Base-by-base conservation (phyloP, 225 moss, liverwort and hornwort genomes). In the Rhytidiadelphus loreus region DNA sequence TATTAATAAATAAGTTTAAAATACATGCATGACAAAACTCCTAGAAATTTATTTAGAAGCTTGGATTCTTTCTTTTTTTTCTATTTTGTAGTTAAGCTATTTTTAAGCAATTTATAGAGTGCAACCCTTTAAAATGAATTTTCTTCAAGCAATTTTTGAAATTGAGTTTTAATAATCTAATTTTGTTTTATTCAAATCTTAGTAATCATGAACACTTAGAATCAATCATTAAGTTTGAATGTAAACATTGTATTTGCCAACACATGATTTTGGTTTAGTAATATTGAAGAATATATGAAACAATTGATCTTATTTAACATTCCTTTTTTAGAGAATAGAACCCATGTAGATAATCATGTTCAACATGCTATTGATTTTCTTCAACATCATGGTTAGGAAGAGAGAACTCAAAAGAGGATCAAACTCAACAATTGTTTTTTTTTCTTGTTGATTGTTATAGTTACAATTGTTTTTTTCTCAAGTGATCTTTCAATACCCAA, bases 271-370 rank as follows among this genome's bases (percentile, higher is more conserved):
- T 0, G 0, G 0, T 43, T 26, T 43, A 16, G 3, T 43, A 71
- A 43, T 16, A 16, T 26, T 43, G 16, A 43, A 18, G 44, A 72
- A 43, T 16, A 9, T 26, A 71, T 16, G 0, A 72, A 0, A 43
- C 71, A 71, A 28, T 16, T 44, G 23, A 44, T 44, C 44, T 44
- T 10, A 43, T 16, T 71, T 6, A 10, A 6, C 43, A 71, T 71
- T 3, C 6, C 1, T 28, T 71, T 16, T 44, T n/a, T 9, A 71
- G 1, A 43, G 1, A 43, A 26, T 26, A 43, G 5, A 71, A 71
- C 0, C 9, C 1, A 26, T 0, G 2, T 5, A 71, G 0, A 71
- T 16, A 71, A 26, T 71, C 28, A 28, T 16, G 0, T 26, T 71
- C 8, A 43, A 39, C 2, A 0, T 4, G 1, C 24, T 24, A 24